Base-by-base conservation (phyloP, 129 eudicot genomes). In the Glebionis coronaria region DNA sequence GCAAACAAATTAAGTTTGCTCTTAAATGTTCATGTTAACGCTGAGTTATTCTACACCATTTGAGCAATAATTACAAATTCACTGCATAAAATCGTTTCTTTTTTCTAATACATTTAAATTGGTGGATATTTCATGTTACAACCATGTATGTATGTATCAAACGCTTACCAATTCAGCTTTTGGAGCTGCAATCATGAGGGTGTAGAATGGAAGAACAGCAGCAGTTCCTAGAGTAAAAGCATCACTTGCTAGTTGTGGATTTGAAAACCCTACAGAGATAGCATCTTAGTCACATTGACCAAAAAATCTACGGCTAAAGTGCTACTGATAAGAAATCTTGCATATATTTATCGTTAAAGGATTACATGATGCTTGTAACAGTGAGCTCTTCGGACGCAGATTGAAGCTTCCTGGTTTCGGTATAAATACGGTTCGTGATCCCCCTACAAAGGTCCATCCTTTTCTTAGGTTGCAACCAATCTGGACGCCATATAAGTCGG, bases 111-210 rank as follows among this genome's bases (percentile, higher is more conserved):
- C 50, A 44, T 44, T 11, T 44, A 44, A 12, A 44, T 44, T 44
- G 50, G 12, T 44, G 0, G 12, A 44, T 8, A 3, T 44, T 9
- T 23, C 25, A 23, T 23, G 25, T 29, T 68, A 68, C 42, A 44
- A 31, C 0, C 25, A 23, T 69, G 25, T 14, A 71, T 69, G 25
- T 14, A 71, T 28, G 40, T 56, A 23, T 42, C 8, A 38, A 61
- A 68, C 8, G 42, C 68, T 76, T 84, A 93, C 98, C 65, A 93
- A 60, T 71, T 88, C 85, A 47, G 97, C 84, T 84, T 65, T 81
- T 73, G 98, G 98, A 72, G 98, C 98, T 47, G 82, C 81, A 70
- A 93, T 83, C 98, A 93, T 93, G 76, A 86, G 88, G 27, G 95
- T 84, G 75, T 93, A 93, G 77, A 86, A 84, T 25, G 98, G 98